phyloP scores from a whole-genome alignment of 179 eudicot genomes.

The Vitellaria paradoxa region DNA sequence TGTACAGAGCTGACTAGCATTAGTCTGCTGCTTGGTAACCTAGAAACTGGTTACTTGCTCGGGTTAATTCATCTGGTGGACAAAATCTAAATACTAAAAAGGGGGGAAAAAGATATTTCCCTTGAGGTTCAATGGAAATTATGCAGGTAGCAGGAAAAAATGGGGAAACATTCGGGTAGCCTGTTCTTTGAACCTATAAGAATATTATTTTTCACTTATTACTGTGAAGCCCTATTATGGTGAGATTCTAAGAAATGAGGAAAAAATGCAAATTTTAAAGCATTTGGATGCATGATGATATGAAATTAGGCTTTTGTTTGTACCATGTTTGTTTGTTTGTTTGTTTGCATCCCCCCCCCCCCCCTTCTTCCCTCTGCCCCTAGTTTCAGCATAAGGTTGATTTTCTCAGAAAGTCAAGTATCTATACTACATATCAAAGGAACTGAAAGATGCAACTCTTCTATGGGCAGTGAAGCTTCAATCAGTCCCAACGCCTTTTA shows the following conservation, averaged over 20 bases:
- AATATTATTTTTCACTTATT: background rate
- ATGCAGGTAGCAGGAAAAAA: no score
- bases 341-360: no score
- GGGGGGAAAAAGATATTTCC: background rate
- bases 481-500: no score
- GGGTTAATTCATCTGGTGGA: background rate
- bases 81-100: background rate
- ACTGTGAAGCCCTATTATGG: background rate
- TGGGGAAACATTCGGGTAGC: no score
- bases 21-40: background rate
- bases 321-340: background rate
- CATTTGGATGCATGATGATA: background rate
- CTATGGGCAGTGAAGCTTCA: background rate
- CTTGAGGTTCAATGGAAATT: background rate
- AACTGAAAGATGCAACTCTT: background rate
- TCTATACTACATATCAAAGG: background rate
- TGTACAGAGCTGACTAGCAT: background rate
- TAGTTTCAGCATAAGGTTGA: background rate
- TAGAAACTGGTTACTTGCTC: background rate
- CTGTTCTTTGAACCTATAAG: background rate
- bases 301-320: background rate
- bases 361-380: no score
- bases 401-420: background rate
- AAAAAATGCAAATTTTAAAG: background rate
- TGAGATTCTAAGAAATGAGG: background rate